Evolutionary conservation across 495 filamentous ascomycete species (phyloP), one percentile per base, ranked within the genome.

Genomic region (Aspergillus baeticus): DNA sequence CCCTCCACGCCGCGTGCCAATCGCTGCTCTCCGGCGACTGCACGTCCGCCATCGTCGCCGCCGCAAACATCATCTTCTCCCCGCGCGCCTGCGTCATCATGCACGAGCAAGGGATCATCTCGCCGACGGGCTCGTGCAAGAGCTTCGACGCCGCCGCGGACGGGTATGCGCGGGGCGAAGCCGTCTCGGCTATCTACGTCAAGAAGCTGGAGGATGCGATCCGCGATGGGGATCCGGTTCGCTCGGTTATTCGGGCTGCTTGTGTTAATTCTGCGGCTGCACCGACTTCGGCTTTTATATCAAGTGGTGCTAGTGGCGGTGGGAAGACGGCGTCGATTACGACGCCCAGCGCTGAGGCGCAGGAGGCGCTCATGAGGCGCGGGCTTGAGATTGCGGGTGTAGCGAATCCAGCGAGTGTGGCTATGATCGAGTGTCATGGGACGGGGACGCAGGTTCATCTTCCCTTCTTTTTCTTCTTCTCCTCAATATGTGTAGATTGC

Each of bases 111-210:
- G 29, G 49, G 63, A 68, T 41, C 61, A 64, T 42, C 55, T 73
- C 38, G 42, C 60, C 41, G 1, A 56, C 13, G 43, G 62, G 63
- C 2, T 50, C 51, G 6, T 87, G 81, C 38, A 75, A 81, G 55
- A 80, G 80, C 0, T 91, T 87, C 50, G 85, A 87, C 58, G 70
- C 73, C 4, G 59, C 69, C 18, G 87, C 84, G 0, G 78, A 85
- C 56, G 87, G 87, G 0, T 90, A 85, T 61, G 84, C 69, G 0
- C 77, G 86, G 14, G 87, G 77, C 6, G 87, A 90, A 57, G 70
- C 67, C 0, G 63, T 76, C 20, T 64, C 49, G 37, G 69, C 63
- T 0, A 38, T 77, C 1, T 69, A 68, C 23, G 35, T 79, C 15
- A 77, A 73, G 43, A 36, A 15, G 2, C 47, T 70, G 0, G 39